Evolutionary conservation across 2,329 filamentous ascomycete species (phyloP).

Genomic region (Chaetomium globosum): DNA sequence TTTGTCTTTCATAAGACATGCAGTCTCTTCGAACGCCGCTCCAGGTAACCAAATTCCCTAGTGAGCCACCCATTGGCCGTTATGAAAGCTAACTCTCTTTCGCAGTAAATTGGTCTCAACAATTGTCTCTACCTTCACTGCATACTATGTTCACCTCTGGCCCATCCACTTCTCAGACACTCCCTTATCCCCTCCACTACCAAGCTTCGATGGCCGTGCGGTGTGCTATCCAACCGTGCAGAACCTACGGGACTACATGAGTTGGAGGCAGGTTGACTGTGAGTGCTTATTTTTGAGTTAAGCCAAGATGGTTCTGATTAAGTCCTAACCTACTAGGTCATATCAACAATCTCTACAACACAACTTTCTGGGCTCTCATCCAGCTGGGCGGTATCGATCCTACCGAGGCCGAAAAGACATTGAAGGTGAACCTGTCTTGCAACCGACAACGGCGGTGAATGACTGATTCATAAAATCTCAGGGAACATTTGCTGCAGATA

Average conservation of each 20-base stretch:
- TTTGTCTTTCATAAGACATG: constrained; percentile 87
- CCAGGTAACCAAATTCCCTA: constrained; percentile 56
- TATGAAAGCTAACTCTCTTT: constrained; percentile 17
- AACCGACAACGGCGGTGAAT: background rate
- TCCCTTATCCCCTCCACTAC: constrained; percentile 71
- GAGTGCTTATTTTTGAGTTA: constrained; percentile 40
- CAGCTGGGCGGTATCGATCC: constrained; percentile 73
- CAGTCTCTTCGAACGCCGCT: constrained; percentile 80
- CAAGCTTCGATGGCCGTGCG: constrained; percentile 89
- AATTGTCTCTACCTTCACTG: constrained; percentile 88
- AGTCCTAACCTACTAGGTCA: constrained; percentile 62
- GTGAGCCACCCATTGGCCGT: background rate
- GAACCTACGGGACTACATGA: constrained; percentile 91
- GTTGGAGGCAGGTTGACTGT: constrained; percentile 97
- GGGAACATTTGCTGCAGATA: constrained; percentile 83
- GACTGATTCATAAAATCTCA: constrained; percentile 41
- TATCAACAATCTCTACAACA: constrained; percentile 99
- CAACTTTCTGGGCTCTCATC: constrained; percentile 90
- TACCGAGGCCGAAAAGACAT: constrained; percentile 76
- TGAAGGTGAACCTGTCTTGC: constrained; percentile 61
- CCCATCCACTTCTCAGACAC: constrained; percentile 70
- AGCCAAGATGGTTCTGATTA: background rate
- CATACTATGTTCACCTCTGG: constrained; percentile 87
- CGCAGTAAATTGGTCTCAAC: constrained; percentile 93
- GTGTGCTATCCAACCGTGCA: constrained; percentile 82